phyloP scores from a whole-genome alignment of 2,329 filamentous ascomycete species.

The Fusarium globosum region DNA sequence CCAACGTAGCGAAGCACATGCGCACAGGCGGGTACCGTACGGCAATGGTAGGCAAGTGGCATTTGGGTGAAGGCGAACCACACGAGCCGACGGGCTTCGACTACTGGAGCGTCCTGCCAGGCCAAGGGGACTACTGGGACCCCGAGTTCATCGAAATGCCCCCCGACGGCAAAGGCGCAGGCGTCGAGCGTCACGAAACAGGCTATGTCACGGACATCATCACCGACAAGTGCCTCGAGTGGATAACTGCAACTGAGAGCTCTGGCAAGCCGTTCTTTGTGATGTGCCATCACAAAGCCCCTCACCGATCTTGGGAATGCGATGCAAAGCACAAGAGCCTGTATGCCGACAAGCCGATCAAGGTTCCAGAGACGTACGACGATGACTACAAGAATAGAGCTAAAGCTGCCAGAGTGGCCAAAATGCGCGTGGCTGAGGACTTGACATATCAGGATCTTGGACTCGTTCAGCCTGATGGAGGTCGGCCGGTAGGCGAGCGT shows the following conservation, averaged over 20 bases:
- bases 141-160: conserved; percentile 59
- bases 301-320: conserved; percentile 64
- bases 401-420: conserved; percentile 59
- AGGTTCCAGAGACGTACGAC: conserved; percentile 61
- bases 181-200: conserved; percentile 37
- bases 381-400: conserved; percentile 67
- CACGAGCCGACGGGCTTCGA: conserved; percentile 63
- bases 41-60: conserved; percentile 66
- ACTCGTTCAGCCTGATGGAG: conserved; percentile 62
- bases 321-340: conserved; percentile 60
- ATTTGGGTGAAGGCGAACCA: conserved; percentile 59
- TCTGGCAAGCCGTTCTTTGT: conserved; percentile 60
- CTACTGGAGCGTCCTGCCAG: conserved; percentile 62
- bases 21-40: conserved; percentile 60
- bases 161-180: conserved; percentile 12
- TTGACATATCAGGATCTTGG: conserved; percentile 63
- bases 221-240: conserved; percentile 60
- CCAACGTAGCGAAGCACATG: conserved; percentile 64
- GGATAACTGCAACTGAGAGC: conserved; percentile 45
- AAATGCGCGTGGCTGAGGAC: conserved; percentile 64
- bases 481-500: background rate
- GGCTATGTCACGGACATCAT: conserved; percentile 66
- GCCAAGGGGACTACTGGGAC: conserved; percentile 64
- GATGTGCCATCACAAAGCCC: conserved; percentile 68
- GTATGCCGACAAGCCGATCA: conserved; percentile 57